Conservation (phyloP, 2,329 filamentous ascomycete genomes). For the Pezicula carpinea region DNA sequence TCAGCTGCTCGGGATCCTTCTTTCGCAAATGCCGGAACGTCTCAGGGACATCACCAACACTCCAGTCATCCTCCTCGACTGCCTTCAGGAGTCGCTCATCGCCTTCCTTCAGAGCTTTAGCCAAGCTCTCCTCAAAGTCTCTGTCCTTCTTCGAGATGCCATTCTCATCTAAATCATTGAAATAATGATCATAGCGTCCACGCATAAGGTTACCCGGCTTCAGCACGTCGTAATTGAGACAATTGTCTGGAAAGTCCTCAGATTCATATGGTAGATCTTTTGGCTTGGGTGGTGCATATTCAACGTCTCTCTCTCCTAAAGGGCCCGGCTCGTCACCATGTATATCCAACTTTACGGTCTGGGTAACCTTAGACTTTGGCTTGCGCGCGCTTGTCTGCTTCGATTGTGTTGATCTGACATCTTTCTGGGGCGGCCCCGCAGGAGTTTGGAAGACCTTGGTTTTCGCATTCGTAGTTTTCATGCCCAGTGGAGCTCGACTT, state of each 20-base stretch:
- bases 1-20: constrained; percentile 14
- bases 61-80: constrained; percentile 56
- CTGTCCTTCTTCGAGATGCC: constrained; percentile 60
- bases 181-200: constrained; percentile 57
- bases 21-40: constrained; percentile 30
- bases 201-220: constrained; percentile 55
- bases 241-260: constrained; percentile 58
- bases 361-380: constrained; percentile 51
- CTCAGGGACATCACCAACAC: constrained; percentile 50
- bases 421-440: constrained; percentile 55
- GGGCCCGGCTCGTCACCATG: constrained; percentile 48
- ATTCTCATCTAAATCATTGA: constrained; percentile 61
- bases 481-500: constrained; percentile 76
- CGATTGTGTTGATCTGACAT: constrained; percentile 57
- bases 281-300: constrained; percentile 80
- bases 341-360: constrained; percentile 58
- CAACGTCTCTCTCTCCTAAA: constrained; percentile 66
- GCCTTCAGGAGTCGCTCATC: constrained; percentile 65
- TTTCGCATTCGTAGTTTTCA: constrained; percentile 97
- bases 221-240: constrained; percentile 52
- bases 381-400: constrained; percentile 56
- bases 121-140: constrained; percentile 47
- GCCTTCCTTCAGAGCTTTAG: constrained; percentile 42
- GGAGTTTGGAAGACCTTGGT: constrained; percentile 62
- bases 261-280: constrained; percentile 64